Conservation (phyloP, 2,329 filamentous ascomycete species). For the Aureobasidium musti region DNA sequence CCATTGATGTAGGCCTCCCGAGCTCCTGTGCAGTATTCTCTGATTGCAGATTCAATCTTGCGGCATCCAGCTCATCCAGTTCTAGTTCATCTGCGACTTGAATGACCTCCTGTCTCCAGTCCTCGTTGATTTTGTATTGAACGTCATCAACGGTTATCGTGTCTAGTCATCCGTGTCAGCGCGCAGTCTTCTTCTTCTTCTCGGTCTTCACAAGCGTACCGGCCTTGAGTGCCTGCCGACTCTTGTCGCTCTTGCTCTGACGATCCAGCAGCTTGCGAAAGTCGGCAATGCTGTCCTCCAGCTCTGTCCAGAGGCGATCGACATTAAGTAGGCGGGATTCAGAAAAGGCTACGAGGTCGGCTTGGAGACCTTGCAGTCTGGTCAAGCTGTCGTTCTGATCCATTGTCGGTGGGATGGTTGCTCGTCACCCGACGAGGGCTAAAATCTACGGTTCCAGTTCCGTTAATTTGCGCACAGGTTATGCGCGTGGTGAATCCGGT, state of each 20-base stretch:
- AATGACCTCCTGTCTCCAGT: slow-evolving; percentile 80
- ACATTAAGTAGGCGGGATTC: slow-evolving; percentile 70
- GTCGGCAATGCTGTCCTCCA: slow-evolving; percentile 66
- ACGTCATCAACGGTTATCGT: slow-evolving; percentile 72
- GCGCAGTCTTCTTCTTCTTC: slow-evolving; percentile 3
- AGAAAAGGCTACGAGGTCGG: slow-evolving; percentile 75
- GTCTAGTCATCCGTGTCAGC: slow-evolving; percentile 54
- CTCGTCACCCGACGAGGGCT: slow-evolving; percentile 23
- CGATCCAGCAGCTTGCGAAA: slow-evolving; percentile 75
- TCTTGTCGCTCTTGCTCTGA: slow-evolving; percentile 70
- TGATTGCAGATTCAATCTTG: slow-evolving; percentile 68
- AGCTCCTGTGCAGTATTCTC: slow-evolving; percentile 68
- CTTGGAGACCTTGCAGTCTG: slow-evolving; percentile 79
- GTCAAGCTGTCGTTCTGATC: slow-evolving; percentile 71
- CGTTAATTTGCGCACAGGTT: neutral
- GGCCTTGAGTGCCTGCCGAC: slow-evolving; percentile 68
- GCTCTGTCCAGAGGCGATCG: slow-evolving; percentile 65
- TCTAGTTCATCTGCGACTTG: slow-evolving; percentile 85
- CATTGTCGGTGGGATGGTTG: slow-evolving; percentile 54
- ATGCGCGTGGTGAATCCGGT: neutral
- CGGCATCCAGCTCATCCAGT: slow-evolving; percentile 84
- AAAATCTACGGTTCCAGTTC: slow-evolving; percentile 6
- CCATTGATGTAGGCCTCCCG: slow-evolving; percentile 72
- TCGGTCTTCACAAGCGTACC: slow-evolving; percentile 53
- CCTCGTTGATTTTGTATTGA: slow-evolving; percentile 78